Conservation (phyloP, 2,329 filamentous ascomycete species). For the Tolypocladium inflatum region DNA sequence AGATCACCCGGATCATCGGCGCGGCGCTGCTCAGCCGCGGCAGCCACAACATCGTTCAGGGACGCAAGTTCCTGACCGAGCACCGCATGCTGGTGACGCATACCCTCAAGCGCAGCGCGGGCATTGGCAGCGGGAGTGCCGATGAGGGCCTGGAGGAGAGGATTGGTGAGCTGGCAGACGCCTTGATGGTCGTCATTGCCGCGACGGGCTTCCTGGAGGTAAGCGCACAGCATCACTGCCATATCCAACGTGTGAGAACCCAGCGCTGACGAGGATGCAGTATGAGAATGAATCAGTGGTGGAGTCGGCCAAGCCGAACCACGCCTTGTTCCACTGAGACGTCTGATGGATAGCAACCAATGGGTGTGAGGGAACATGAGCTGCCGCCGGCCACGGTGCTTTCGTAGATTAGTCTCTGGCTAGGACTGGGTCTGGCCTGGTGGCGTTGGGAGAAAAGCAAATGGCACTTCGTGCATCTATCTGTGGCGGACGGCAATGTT, state of each 20-base stretch:
- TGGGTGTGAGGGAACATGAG: not conserved
- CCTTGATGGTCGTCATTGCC: slow-evolving; percentile 73
- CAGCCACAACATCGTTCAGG: slow-evolving; percentile 72
- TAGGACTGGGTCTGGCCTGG: not conserved
- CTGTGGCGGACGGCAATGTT: not conserved
- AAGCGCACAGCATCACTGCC: slow-evolving; percentile 21
- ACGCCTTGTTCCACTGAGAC: slow-evolving; percentile 29
- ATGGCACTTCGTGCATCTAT: not conserved
- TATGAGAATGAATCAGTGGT: slow-evolving; percentile 30
- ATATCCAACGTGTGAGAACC: not conserved
- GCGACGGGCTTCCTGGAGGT: slow-evolving; percentile 84
- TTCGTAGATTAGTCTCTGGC: not conserved
- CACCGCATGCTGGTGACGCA: slow-evolving; percentile 79
- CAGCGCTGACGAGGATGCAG: slow-evolving; percentile 15
- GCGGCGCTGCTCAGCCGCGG: slow-evolving; percentile 75
- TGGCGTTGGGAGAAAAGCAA: slow-evolving; percentile 1
- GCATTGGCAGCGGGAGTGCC: slow-evolving; percentile 48
- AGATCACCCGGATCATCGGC: slow-evolving; percentile 72
- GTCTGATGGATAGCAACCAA: not conserved
- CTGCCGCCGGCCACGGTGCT: not conserved
- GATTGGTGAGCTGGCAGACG: slow-evolving; percentile 71
- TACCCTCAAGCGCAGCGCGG: slow-evolving; percentile 81
- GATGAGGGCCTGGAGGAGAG: slow-evolving; percentile 43
- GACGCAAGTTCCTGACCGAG: slow-evolving; percentile 68
- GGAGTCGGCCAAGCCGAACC: slow-evolving; percentile 21